Base-by-base conservation (phyloP, 2,329 filamentous ascomycete genomes). In the Neopestalotiopsis rosae region DNA sequence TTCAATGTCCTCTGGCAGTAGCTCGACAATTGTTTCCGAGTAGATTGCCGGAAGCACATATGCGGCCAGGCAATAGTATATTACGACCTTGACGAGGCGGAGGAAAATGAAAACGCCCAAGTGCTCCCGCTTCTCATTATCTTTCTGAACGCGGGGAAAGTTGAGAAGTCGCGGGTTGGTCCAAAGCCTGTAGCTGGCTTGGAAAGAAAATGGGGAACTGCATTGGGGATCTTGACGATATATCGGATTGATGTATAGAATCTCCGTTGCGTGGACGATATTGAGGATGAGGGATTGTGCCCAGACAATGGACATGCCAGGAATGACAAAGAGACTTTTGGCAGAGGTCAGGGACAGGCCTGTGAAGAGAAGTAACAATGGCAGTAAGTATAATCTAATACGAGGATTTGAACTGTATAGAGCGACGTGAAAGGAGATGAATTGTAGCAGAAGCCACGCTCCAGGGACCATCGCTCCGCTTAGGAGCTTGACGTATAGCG, bases 241-340 rank as follows among this genome's bases (percentile, higher is more conserved):
- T 49, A 49, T 7, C 3, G 42, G 42, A n/a, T 49, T 5, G 14
- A 49, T 49, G 14, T 67, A 49, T 13, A 69, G 52, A 24, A 67
- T 17, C 3, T 65, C 67, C 3, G 42, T 34, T 1, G 65, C 17
- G 14, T 69, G 65, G 10, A 67, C 45, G 17, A 67, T 52, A 45
- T 61, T 64, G 3, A 67, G 45, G 3, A 40, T 28, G 13, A 69
- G 13, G 4, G 59, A 59, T 58, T 69, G 59, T 5, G 65, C 65
- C 65, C 68, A 69, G 14, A 67, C 65, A 56, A 24, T 67, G 10
- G 57, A 34, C 9, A 69, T 7, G 10, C 4, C 40, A 38, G 68
- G 49, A 1, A 34, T n/a, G 24, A 20, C 4, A 7, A 30, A 52
- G 17, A 67, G n/a, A 10, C 49, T 12, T 24, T 64, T 67, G 7